Conservation (phyloP, 768 basidiomycete genomes). For the Sporobolomyces phaffii region DNA sequence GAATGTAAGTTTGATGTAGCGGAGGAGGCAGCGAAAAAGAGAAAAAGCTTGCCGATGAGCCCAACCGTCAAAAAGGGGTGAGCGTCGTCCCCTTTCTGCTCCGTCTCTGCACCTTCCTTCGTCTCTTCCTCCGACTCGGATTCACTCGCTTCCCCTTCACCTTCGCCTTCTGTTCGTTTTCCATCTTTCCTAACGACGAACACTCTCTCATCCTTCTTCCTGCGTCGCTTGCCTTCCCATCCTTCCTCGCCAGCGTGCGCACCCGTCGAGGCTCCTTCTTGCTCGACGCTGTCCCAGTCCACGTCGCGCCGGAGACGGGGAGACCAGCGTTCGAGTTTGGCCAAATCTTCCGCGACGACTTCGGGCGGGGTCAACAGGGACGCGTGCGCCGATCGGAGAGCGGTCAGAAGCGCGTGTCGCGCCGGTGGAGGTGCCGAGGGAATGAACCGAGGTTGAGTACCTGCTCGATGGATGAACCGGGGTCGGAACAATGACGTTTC, state of each 20-base stretch:
- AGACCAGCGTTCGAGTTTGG: constrained; percentile 58
- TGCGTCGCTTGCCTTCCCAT: constrained; percentile 49
- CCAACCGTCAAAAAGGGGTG: constrained; percentile 43
- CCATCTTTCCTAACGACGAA: constrained; percentile 1
- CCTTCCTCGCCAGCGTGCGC: constrained; percentile 41
- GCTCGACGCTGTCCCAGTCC: constrained; percentile 60
- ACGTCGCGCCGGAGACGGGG: constrained; percentile 61
- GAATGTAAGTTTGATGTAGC: not conserved
- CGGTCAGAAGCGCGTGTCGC: constrained; percentile 59
- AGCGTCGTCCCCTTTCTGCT: constrained; percentile 7
- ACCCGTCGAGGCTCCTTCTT: constrained; percentile 19
- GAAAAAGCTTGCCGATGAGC: constrained; percentile 35
- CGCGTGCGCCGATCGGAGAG: constrained; percentile 61
- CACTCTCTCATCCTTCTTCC: constrained; percentile 28
- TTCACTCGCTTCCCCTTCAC: constrained; percentile 35
- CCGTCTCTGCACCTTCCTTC: not conserved
- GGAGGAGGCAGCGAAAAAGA: not conserved
- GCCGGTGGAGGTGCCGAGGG: constrained; percentile 66
- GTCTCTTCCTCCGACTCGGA: constrained; percentile 1
- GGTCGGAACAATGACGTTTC: constrained; percentile 27
- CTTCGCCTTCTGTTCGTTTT: constrained; percentile 5
- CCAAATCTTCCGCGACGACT: constrained; percentile 52
- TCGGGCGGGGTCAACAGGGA: constrained; percentile 65
- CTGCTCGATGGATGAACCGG: constrained; percentile 8
- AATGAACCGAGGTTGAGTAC: constrained; percentile 46